Percentiles rank a stretch among this genome's conserved stretches.
These are phyloP conservation scores for Lasiosphaeria miniovina DNA, from an alignment of 495 filamentous ascomycete species.

Conservation along the genomic window DNA sequence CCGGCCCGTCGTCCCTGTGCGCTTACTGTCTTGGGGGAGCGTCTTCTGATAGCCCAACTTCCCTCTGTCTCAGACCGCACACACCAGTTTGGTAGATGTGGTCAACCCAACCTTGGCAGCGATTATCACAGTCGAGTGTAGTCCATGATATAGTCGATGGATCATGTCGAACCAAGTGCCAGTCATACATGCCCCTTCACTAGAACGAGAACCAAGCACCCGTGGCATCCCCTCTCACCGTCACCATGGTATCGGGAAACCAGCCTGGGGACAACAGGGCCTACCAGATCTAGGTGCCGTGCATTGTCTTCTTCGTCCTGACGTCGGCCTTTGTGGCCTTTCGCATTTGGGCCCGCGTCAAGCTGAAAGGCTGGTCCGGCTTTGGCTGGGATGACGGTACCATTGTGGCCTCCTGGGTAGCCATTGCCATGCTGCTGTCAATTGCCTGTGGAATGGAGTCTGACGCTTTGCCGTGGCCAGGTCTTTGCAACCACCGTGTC, in stretches of 20 bases:
- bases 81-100: no score
- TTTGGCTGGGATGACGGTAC: constrained; percentile 38
- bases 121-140: neutral
- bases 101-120: neutral
- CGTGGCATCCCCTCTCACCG: neutral
- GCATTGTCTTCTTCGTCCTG: constrained; percentile 33
- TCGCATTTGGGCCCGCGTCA: constrained; percentile 30
- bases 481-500: constrained; percentile 27
- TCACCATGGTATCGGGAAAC: constrained; percentile 17
- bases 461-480: constrained; percentile 10
- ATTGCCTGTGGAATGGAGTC: neutral
- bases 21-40: no score
- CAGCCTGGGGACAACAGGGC: constrained; percentile 26
- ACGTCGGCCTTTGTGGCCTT: constrained; percentile 31
- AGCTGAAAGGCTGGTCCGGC: constrained; percentile 24
- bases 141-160: neutral
- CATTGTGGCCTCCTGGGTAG: constrained; percentile 32
- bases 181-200: neutral
- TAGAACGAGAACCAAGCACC: neutral
- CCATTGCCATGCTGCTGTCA: constrained; percentile 1
- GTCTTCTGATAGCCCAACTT: no score
- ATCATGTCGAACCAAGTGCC: neutral
- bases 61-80: no score
- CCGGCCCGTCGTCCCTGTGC: no score
- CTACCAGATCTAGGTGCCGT: constrained; percentile 31